Evolutionary conservation across 768 basidiomycete species (phyloP).

Genomic region (Sarcodon aspratus): DNA sequence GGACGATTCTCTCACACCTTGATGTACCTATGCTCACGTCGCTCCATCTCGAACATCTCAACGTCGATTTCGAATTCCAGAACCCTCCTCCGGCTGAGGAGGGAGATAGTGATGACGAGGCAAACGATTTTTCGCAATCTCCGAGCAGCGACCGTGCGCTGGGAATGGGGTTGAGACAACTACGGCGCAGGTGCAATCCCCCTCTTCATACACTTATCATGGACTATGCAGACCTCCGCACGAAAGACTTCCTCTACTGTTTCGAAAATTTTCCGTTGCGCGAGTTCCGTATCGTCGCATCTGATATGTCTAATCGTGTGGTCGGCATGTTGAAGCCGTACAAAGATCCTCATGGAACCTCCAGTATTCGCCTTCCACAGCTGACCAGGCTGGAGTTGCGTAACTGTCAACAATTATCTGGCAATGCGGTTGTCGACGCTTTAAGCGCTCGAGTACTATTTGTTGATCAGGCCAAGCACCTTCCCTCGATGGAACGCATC

Average conservation of each 20-base stretch:
- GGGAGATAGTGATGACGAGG: slow-evolving; percentile 70
- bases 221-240: slow-evolving; percentile 78
- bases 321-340: slow-evolving; percentile 44
- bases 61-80: slow-evolving; percentile 39
- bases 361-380: slow-evolving; percentile 40
- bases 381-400: slow-evolving; percentile 40
- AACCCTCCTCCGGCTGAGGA: slow-evolving; percentile 27
- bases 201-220: slow-evolving; percentile 59
- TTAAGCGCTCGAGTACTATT: slow-evolving; percentile 34
- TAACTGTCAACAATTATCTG: slow-evolving; percentile 54
- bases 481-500: slow-evolving; percentile 16
- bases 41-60: slow-evolving; percentile 56
- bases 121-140: slow-evolving; percentile 62
- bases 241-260: slow-evolving; percentile 65
- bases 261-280: slow-evolving; percentile 49
- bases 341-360: slow-evolving; percentile 4
- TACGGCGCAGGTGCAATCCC: slow-evolving; percentile 50
- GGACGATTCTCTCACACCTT: slow-evolving; percentile 54
- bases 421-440: slow-evolving; percentile 42
- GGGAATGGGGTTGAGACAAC: slow-evolving; percentile 65
- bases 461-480: slow-evolving; percentile 18
- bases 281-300: slow-evolving; percentile 65
- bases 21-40: slow-evolving; percentile 45
- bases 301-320: slow-evolving; percentile 73
- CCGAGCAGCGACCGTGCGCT: slow-evolving; percentile 69